phyloP scores from a whole-genome alignment of 1,139 yeast genomes.

The Blastobotrys ciferrii region DNA sequence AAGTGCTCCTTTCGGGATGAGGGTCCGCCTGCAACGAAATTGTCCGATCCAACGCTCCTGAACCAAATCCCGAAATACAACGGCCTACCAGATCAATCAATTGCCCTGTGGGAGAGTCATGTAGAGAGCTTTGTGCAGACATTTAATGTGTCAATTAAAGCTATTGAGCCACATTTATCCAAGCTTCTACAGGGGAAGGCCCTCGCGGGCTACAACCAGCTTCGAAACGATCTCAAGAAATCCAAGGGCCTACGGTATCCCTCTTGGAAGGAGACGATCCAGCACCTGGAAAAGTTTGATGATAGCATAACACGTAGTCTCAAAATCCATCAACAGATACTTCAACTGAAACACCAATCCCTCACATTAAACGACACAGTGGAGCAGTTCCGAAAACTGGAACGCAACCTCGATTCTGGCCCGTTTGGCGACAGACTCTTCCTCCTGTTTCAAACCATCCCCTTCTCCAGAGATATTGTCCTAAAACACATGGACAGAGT shows the following conservation, averaged over 20 bases:
- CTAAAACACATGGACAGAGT: conserved; percentile 14
- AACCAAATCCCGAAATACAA: conserved; percentile 10
- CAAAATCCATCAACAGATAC: conserved; percentile 17
- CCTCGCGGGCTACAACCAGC: conserved; percentile 3
- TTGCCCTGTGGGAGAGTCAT: conserved; percentile 11
- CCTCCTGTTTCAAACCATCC: conserved; percentile 19
- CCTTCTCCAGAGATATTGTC: conserved; percentile 16
- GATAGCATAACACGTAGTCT: conserved; percentile 20
- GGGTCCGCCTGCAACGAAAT: not conserved
- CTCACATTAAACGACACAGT: conserved; percentile 8
- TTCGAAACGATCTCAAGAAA: conserved; percentile 4
- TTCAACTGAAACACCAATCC: conserved; percentile 1
- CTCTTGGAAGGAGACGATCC: conserved; percentile 12
- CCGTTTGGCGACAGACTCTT: conserved; percentile 23
- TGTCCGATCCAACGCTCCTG: not conserved
- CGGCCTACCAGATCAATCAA: conserved; percentile 8
- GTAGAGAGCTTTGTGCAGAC: conserved; percentile 12
- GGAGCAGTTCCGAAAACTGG: conserved; percentile 18
- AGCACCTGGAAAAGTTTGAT: conserved; percentile 17
- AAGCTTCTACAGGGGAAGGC: conserved; percentile 11
- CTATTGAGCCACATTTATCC: conserved; percentile 12
- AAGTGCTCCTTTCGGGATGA: not conserved
- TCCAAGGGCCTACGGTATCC: conserved; percentile 12
- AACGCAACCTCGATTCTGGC: conserved; percentile 22
- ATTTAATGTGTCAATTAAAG: conserved; percentile 8